phyloP scores from a whole-genome alignment of 805 yeast species.

The Tetrapisispora nanseiensis region DNA sequence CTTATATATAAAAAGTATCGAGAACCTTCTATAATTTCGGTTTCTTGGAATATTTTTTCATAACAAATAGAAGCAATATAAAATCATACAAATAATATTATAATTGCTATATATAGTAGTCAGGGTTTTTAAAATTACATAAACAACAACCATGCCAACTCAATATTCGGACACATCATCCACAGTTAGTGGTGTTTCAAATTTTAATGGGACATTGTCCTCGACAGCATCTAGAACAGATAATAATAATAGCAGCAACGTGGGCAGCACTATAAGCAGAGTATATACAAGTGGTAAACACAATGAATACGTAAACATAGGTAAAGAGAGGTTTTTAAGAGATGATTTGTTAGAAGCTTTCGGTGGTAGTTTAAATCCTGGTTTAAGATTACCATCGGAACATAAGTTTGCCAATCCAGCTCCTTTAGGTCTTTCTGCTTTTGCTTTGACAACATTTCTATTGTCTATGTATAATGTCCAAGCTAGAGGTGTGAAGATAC shows the following conservation, averaged over 20 bases:
- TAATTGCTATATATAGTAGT: too few species aligned
- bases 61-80: too few species aligned
- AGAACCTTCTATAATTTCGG: too few species aligned
- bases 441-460: conserved; percentile 54
- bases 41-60: too few species aligned
- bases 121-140: too few species aligned
- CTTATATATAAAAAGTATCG: too few species aligned
- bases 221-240: background rate
- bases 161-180: background rate
- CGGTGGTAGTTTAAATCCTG: conserved; percentile 79
- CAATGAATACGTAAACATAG: conserved; percentile 59
- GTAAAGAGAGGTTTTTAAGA: conserved; percentile 57
- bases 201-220: background rate
- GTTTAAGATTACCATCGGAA: conserved; percentile 43
- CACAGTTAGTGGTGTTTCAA: background rate
- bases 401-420: conserved; percentile 59
- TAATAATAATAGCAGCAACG: background rate
- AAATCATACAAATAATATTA: too few species aligned
- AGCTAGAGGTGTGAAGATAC: conserved; percentile 42
- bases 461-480: conserved; percentile 45
- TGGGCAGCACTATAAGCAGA: conserved; percentile 6
- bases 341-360: conserved; percentile 55
- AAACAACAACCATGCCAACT: background rate
- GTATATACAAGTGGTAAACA: conserved; percentile 36
- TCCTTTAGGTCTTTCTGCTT: conserved; percentile 52